Base-by-base conservation (phyloP, 306 rosid species). In the Geum urbanum region DNA sequence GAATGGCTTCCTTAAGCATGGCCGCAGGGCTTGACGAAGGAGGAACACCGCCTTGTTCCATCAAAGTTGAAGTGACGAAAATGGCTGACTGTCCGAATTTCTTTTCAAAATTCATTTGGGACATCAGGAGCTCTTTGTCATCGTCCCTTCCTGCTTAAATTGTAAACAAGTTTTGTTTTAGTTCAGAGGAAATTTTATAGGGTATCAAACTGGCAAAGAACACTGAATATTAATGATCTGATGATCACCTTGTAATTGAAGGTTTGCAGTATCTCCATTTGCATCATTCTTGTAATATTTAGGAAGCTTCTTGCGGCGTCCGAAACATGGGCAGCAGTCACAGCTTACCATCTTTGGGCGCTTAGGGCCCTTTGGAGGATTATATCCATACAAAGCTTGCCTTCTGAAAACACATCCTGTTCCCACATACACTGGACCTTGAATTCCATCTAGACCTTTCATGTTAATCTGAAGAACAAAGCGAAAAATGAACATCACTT, bases 381-480 rank as follows among this genome's bases (percentile, higher is more conserved):
- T 80, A 69, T 90, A 88, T 14, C 98, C 98, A 67, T 92, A 92
- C 71, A 92, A 77, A 75, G 98, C 98, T 74, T 90, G 97, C 80
- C 98, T 85, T 79, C 89, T 86, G 73, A 92, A 92, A 35, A 90
- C 96, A 74, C 98, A 92, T n/a, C 98, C 98, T 40, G 98, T 90
- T 39, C 98, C 98, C 8, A 92, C 98, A 84, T 90, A 92, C 44
- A 79, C 97, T 60, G 98, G 98, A 51, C 97, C 98, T 72, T 92
- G 98, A 81, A 90, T 80, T 73, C 98, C 98, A 77, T 92, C 98
- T 69, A 92, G 86, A 74, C 97, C 97, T 80, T 88, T 84, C 98
- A 92, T 92, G 89, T 92, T 92, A 74, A 92, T 90, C 98, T 92
- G 83, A 74, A 15, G 69, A 73, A 52, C 75, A 72, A 64, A 77